Evolutionary conservation across 495 filamentous ascomycete species (phyloP).

Genomic region (Penicillium alfredii): DNA sequence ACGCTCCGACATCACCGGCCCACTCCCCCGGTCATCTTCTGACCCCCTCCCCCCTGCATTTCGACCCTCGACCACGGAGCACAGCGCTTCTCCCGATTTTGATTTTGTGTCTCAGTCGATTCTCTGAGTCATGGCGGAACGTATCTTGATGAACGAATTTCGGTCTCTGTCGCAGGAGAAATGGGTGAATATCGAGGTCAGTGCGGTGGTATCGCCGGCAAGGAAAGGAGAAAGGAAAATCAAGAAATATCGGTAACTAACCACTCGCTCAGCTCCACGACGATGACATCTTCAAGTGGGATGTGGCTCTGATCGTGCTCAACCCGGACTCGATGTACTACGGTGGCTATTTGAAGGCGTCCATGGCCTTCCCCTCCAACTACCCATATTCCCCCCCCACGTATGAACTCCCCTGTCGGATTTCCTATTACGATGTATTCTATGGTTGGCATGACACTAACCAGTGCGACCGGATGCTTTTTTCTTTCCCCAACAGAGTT

Average conservation of each 20-base stretch:
- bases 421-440: too few species aligned
- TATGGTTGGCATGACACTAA: too few species aligned
- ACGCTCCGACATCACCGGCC: constrained; percentile 9
- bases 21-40: constrained; percentile 1
- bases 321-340: constrained; percentile 89
- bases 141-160: constrained; percentile 85
- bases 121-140: constrained; percentile 53
- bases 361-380: constrained; percentile 80
- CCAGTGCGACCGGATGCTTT: too few species aligned
- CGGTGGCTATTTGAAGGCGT: constrained; percentile 85
- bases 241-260: too few species aligned
- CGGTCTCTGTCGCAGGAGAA: constrained; percentile 76
- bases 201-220: constrained; percentile 10
- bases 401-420: constrained; percentile 30
- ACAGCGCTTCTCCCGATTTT: too few species aligned
- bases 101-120: not conserved
- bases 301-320: constrained; percentile 80
- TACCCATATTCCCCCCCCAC: constrained; percentile 88
- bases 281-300: constrained; percentile 79
- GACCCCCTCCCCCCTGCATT: too few species aligned
- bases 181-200: constrained; percentile 86
- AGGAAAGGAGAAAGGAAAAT: not conserved
- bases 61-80: too few species aligned
- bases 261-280: constrained; percentile 60
- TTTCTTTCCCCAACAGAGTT: constrained; percentile 56